Conservation (phyloP, 2,329 filamentous ascomycete genomes). For the Exophiala phaeomuriformis region DNA sequence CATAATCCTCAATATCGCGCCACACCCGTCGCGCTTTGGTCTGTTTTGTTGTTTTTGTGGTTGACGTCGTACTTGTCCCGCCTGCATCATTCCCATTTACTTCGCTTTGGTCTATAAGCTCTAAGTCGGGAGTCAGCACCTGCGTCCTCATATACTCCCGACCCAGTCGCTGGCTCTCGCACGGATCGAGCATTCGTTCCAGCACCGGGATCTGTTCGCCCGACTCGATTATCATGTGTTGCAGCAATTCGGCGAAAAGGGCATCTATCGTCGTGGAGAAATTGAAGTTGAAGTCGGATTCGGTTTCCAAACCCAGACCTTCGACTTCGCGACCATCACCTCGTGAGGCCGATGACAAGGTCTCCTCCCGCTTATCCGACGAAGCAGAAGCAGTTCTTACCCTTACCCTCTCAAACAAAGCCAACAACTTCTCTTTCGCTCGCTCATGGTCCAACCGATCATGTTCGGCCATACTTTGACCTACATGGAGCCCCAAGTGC, state of each 20-base stretch:
- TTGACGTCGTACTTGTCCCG: neutral
- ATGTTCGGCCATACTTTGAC: slow-evolving; percentile 20
- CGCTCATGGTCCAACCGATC: slow-evolving; percentile 23
- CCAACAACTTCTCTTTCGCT: slow-evolving; percentile 12
- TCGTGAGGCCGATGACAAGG: no score
- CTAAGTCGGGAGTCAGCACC: slow-evolving; percentile 18
- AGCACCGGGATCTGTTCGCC: slow-evolving; percentile 22
- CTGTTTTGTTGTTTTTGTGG: no score
- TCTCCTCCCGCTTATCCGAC: neutral
- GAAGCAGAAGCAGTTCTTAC: no score
- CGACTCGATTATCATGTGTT: slow-evolving; percentile 22
- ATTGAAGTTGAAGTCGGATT: neutral
- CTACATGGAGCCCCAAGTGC: slow-evolving; percentile 11
- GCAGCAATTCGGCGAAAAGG: slow-evolving; percentile 17
- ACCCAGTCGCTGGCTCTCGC: slow-evolving; percentile 15
- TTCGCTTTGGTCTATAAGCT: slow-evolving; percentile 2
- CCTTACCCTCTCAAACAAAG: slow-evolving; percentile 3
- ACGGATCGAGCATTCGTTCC: slow-evolving; percentile 10
- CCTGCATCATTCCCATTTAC: no score
- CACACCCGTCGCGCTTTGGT: slow-evolving; percentile 4
- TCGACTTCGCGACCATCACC: no score
- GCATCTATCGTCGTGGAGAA: neutral
- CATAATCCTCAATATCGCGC: slow-evolving; percentile 15
- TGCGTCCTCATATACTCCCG: slow-evolving; percentile 18
- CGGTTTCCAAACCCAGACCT: no score